A percentile compares a stretch with the other conserved stretches of the same genome.
Evolutionary conservation across 345 rosid genomes (phyloP).

Genomic region (Lepidium africanum): DNA sequence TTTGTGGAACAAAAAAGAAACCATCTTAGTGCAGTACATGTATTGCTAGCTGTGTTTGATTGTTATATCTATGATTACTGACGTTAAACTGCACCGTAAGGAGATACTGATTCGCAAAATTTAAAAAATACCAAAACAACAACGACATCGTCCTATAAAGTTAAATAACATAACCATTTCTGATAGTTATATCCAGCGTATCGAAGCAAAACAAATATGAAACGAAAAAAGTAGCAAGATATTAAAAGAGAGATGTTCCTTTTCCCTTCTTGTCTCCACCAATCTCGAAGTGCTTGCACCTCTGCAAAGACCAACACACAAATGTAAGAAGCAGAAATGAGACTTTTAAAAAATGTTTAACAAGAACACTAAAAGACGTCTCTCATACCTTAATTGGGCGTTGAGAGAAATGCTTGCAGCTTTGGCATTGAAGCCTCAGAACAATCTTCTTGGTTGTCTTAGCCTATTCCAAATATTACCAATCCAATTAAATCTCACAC

Average conservation of each 20-base stretch:
- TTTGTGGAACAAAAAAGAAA: too few species aligned
- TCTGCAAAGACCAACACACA: conserved; percentile 28
- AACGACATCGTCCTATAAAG: neutral
- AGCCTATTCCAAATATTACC: conserved; percentile 34
- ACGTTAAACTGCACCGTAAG: too few species aligned
- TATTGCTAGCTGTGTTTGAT: too few species aligned
- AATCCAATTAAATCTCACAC: neutral
- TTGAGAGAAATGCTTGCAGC: conserved; percentile 84
- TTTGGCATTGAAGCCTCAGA: conserved; percentile 79
- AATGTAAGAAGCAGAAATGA: neutral
- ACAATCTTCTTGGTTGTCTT: conserved; percentile 93
- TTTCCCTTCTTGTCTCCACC: conserved; percentile 83
- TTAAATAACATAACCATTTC: neutral
- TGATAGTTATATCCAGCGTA: neutral
- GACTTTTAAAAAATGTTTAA: neutral
- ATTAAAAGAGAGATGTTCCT: conserved; percentile 63
- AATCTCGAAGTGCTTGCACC: conserved; percentile 76
- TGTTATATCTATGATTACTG: too few species aligned
- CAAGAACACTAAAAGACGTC: neutral
- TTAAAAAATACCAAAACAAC: neutral
- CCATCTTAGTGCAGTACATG: too few species aligned
- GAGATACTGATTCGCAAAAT: neutral
- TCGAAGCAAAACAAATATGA: neutral
- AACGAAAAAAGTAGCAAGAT: neutral
- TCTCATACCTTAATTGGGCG: conserved; percentile 61